Conservation (phyloP, 2,329 filamentous ascomycete species). For the Zalaria obscura region DNA sequence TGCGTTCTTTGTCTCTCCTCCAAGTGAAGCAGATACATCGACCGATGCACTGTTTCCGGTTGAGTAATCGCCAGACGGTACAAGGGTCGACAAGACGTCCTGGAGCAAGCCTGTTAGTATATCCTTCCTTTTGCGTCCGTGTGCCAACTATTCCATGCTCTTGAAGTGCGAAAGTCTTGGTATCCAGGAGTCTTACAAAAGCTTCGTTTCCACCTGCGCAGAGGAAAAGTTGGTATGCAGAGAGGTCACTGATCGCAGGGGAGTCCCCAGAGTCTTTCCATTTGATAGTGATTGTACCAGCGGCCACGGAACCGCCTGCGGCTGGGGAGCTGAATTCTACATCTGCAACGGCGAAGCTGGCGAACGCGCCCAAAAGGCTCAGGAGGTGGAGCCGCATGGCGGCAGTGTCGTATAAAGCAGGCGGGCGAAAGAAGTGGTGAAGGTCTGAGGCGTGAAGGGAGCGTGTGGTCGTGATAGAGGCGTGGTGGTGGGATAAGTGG, state of each 20-base stretch:
- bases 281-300: slow-evolving; percentile 37
- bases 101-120: neutral
- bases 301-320: slow-evolving; percentile 35
- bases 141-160: neutral
- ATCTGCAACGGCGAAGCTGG: slow-evolving; percentile 33
- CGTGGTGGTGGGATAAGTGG: too few relatives aligned
- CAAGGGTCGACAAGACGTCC: neutral
- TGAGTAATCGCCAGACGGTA: slow-evolving; percentile 21
- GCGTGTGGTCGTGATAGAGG: too few relatives aligned
- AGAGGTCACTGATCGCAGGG: slow-evolving; percentile 35
- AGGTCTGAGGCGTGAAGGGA: too few relatives aligned
- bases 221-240: slow-evolving; percentile 43
- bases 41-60: slow-evolving; percentile 30
- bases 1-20: slow-evolving; percentile 36
- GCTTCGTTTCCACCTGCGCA: slow-evolving; percentile 45
- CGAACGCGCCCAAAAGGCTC: slow-evolving; percentile 21
- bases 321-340: slow-evolving; percentile 40
- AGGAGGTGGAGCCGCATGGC: slow-evolving; percentile 14
- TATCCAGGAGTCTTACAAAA: slow-evolving; percentile 23
- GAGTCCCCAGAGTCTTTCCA: slow-evolving; percentile 42
- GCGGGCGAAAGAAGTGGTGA: too few relatives aligned
- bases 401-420: neutral
- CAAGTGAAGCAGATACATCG: slow-evolving; percentile 27
- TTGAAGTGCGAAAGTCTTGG: neutral
- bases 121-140: neutral